Evolutionary conservation across 768 basidiomycete species (phyloP), one percentile per base, ranked within the genome.

Genomic region (Boletus tylopilopsis): DNA sequence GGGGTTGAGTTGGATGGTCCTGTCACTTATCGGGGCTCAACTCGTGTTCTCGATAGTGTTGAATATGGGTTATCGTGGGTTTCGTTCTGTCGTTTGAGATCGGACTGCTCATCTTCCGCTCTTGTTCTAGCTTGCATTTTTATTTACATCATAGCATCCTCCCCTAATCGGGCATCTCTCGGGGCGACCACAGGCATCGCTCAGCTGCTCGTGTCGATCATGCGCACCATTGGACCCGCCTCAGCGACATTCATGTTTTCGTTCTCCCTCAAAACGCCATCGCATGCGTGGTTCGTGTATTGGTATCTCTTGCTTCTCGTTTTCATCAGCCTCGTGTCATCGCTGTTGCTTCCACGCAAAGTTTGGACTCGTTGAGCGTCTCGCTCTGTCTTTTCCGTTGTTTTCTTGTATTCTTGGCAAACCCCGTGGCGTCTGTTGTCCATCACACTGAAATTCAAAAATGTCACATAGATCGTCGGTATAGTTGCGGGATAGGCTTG

Each of bases 51-150:
- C n/a, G n/a, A n/a, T n/a, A n/a, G n/a, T n/a, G n/a, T n/a, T n/a
- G n/a, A n/a, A n/a, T n/a, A n/a, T n/a, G n/a, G n/a, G n/a, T n/a
- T n/a, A n/a, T n/a, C n/a, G n/a, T n/a, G n/a, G n/a, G n/a, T n/a
- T n/a, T n/a, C n/a, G n/a, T n/a, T n/a, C n/a, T n/a, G n/a, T n/a
- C n/a, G n/a, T n/a, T n/a, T n/a, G n/a, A n/a, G n/a, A n/a, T n/a
- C n/a, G n/a, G n/a, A n/a, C n/a, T n/a, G n/a, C n/a, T n/a, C n/a
- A n/a, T n/a, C n/a, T n/a, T n/a, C n/a, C n/a, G n/a, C n/a, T n/a
- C n/a, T n/a, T n/a, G n/a, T n/a, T n/a, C n/a, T 45, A 87, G 86
- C 85, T 19, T 80, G 84, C 38, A 66, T 87, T 24, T 87, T 86
- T 66, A 85, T 89, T 42, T 85, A 80, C 54, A 82, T 90, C 50